A percentile compares a stretch with the other conserved stretches of the same genome.
These are phyloP conservation scores for Eucalyptus melliodora DNA, from an alignment of 345 rosid species.

Conservation along the genomic window DNA sequence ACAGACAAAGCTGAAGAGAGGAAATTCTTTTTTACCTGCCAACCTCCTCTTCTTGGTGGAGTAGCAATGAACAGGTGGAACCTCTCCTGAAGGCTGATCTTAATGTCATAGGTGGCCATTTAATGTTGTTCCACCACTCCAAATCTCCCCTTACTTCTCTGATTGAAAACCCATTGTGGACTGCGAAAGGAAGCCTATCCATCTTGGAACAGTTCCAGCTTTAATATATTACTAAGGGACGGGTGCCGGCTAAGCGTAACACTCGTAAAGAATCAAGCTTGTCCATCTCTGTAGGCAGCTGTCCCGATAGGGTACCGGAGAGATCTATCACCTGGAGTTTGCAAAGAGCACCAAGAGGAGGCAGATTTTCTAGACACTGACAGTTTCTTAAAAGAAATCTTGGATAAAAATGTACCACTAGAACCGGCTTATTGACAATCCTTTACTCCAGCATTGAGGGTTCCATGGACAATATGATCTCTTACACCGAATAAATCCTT, in stretches of 20 bases:
- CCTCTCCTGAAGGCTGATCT: not conserved
- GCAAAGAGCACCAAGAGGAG: conserved; percentile 3
- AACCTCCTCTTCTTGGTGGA: not conserved
- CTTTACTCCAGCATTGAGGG: not conserved
- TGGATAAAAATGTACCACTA: not conserved
- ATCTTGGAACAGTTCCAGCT: conserved; percentile 12
- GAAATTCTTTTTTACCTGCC: not conserved
- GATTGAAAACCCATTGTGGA: not conserved
- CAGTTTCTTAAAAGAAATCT: conserved; percentile 9
- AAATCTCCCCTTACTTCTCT: conserved; percentile 9
- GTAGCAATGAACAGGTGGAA: not conserved
- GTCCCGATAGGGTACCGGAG: conserved; percentile 5
- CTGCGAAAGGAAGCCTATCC: conserved; percentile 6
- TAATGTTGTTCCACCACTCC: conserved; percentile 2
- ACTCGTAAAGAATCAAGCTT: not conserved
- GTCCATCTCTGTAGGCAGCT: conserved; percentile 6
- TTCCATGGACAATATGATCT: not conserved
- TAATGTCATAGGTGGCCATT: not conserved
- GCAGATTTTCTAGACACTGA: not conserved
- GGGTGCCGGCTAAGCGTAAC: conserved; percentile 7
- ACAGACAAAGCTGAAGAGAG: not conserved
- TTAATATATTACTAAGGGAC: conserved; percentile 3
- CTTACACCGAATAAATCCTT: no score
- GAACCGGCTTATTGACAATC: no score
- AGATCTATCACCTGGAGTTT: conserved; percentile 21